Percentiles rank a stretch among this genome's conserved stretches.
These are phyloP conservation scores for Leishmania martiniquensis DNA, from an alignment of 208 protist genomes.

Conservation along the genomic window DNA sequence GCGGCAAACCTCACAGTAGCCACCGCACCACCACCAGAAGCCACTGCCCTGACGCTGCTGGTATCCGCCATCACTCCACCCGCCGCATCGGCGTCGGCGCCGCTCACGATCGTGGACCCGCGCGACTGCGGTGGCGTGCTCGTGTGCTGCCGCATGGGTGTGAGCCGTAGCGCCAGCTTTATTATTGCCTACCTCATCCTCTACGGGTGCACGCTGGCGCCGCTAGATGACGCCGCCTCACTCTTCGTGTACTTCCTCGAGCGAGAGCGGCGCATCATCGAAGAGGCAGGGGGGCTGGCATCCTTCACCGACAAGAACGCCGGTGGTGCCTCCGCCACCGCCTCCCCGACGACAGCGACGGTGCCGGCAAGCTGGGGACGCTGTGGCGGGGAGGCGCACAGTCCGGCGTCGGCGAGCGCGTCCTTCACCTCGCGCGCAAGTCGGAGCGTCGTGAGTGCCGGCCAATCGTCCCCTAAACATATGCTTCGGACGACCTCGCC, in stretches of 20 bases:
- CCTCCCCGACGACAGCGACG: neutral
- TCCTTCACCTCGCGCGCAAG: neutral
- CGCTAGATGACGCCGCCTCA: constrained; percentile 19
- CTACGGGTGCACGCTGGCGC: constrained; percentile 51
- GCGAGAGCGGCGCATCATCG: constrained; percentile 20
- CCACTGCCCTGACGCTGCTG: too few relatives aligned
- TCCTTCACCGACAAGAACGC: neutral
- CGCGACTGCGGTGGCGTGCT: constrained; percentile 68
- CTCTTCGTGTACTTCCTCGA: constrained; percentile 30
- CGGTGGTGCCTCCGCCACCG: neutral
- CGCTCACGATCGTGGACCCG: constrained; percentile 21
- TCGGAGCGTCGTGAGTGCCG: neutral
- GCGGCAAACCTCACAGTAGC: neutral
- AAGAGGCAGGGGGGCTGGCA: constrained; percentile 17
- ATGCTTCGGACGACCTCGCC: neutral
- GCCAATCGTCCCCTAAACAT: neutral
- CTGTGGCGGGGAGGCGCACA: neutral
- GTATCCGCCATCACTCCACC: neutral
- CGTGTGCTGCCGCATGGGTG: constrained; percentile 84
- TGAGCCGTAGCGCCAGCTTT: constrained; percentile 80
- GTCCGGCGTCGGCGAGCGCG: neutral
- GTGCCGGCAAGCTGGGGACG: neutral
- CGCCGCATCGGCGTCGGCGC: neutral
- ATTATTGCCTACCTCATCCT: constrained; percentile 85
- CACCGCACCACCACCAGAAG: neutral